phyloP scores from a whole-genome alignment of 164 flowering plant species.

The Cinnamomum chago region DNA sequence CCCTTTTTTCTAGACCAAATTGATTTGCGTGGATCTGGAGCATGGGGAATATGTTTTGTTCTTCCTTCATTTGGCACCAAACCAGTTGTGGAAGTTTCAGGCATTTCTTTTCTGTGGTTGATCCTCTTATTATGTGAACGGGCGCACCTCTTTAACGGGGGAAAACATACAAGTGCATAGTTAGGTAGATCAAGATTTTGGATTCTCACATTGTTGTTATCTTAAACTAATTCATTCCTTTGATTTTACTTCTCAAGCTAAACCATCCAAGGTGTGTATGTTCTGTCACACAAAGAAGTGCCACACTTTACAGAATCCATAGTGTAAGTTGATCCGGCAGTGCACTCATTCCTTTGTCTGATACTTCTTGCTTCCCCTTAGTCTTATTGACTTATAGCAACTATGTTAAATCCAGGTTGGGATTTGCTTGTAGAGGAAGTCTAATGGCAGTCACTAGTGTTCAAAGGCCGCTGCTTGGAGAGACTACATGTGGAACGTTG shows the following conservation, averaged over 20 bases:
- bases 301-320: background rate
- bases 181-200: no score
- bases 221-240: background rate
- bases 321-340: background rate
- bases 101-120: background rate
- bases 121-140: background rate
- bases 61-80: no score
- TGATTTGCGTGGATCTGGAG: background rate
- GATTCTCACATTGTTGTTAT: no score
- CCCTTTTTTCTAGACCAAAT: no score
- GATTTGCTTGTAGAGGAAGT: background rate
- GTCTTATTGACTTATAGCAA: background rate
- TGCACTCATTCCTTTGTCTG: background rate
- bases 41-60: background rate
- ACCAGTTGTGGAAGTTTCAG: background rate
- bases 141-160: background rate
- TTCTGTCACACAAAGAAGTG: background rate
- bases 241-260: background rate
- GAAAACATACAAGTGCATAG: no score
- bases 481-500: constrained; percentile 77
- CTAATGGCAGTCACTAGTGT: constrained; percentile 70
- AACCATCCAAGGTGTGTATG: background rate
- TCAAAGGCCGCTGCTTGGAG: constrained; percentile 61
- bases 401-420: background rate
- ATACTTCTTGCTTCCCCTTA: background rate